phyloP scores from a whole-genome alignment of 192 early-diverging fungal species.

The Entophlyctis helioformis region DNA sequence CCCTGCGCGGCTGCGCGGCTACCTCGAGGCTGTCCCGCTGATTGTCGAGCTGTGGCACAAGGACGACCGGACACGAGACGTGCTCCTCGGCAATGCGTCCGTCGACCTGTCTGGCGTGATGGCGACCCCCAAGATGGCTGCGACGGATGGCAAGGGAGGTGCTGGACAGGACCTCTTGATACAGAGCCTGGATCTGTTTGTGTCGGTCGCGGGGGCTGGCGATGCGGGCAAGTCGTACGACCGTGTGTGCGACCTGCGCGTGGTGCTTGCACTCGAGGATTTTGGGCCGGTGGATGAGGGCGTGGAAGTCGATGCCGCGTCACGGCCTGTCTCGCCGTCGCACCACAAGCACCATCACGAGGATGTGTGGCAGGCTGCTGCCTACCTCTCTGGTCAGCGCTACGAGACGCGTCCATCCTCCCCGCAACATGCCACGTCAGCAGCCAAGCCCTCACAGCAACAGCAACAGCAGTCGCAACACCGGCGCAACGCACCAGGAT shows the following conservation, averaged over 20 bases:
- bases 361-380: too few species aligned
- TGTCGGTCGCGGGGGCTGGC: background rate
- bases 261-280: constrained; percentile 39
- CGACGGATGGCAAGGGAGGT: too few species aligned
- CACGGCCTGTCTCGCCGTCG: too few species aligned
- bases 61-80: constrained; percentile 17
- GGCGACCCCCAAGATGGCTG: background rate
- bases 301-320: background rate
- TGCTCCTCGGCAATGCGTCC: constrained; percentile 16
- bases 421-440: background rate
- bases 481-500: too few species aligned
- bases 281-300: constrained; percentile 32
- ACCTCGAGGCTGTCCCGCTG: constrained; percentile 35
- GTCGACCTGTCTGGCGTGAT: constrained; percentile 18
- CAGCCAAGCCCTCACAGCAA: too few species aligned
- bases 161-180: constrained; percentile 1
- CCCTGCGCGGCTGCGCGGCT: constrained; percentile 18
- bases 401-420: too few species aligned
- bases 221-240: too few species aligned
- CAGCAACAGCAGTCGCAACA: too few species aligned
- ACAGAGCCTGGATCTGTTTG: constrained; percentile 7
- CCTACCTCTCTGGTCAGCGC: too few species aligned
- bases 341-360: too few species aligned
- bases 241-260: too few species aligned
- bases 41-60: constrained; percentile 27